Percentiles rank a stretch among this genome's conserved stretches.
phyloP scores from a whole-genome alignment of 305 asterid genomes.

The Stenogyne calaminthoides region DNA sequence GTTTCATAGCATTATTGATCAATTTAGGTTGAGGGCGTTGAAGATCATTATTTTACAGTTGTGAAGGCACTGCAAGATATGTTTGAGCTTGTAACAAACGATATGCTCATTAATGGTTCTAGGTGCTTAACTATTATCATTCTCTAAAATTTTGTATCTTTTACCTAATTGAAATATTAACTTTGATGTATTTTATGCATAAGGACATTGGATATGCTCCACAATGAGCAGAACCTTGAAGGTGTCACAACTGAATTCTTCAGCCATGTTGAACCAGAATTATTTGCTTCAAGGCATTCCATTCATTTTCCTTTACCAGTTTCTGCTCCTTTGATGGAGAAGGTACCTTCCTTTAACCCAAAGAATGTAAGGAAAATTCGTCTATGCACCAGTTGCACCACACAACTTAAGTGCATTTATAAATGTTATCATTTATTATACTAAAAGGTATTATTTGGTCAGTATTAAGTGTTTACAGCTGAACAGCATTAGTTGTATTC shows the following conservation, averaged over 20 bases:
- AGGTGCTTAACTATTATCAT: constrained; percentile 45
- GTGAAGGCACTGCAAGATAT: constrained; percentile 88
- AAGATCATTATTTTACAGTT: constrained; percentile 59
- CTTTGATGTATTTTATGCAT: constrained; percentile 33
- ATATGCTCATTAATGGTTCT: constrained; percentile 71
- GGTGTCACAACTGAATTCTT: constrained; percentile 48
- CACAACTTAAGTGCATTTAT: too few species aligned
- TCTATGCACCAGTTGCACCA: too few species aligned
- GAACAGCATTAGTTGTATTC: too few species aligned
- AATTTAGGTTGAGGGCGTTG: constrained; percentile 73
- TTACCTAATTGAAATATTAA: constrained; percentile 25
- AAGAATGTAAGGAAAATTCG: not conserved
- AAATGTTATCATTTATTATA: too few species aligned
- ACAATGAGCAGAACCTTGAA: constrained; percentile 45
- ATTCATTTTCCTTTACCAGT: constrained; percentile 93
- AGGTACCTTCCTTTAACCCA: constrained; percentile 53
- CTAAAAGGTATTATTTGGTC: too few species aligned
- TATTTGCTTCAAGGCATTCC: constrained; percentile 80
- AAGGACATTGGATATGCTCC: constrained; percentile 71
- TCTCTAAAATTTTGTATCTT: not conserved
- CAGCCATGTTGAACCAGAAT: constrained; percentile 52
- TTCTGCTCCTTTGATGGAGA: constrained; percentile 67
- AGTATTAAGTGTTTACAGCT: too few species aligned
- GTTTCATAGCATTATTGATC: constrained; percentile 21
- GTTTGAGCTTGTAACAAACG: constrained; percentile 78